phyloP scores from a whole-genome alignment of 2,329 filamentous ascomycete species.

The Coniella vitis region DNA sequence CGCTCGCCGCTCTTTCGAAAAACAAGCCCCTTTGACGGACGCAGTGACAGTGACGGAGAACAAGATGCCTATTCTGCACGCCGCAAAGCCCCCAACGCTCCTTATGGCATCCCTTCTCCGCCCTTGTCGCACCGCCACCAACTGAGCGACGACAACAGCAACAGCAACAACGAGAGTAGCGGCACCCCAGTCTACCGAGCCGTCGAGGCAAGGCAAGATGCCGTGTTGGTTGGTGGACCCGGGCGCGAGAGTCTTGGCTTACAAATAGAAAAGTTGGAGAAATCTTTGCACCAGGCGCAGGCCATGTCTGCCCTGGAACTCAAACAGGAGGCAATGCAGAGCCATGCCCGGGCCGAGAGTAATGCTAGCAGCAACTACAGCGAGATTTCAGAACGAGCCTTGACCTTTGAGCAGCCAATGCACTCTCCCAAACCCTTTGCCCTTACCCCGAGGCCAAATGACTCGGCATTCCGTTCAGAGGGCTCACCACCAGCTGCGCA shows the following conservation, averaged over 20 bases:
- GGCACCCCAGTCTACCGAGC: conserved; percentile 39
- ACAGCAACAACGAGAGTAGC: conserved; percentile 16
- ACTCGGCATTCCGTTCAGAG: neutral
- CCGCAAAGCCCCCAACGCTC: conserved; percentile 4
- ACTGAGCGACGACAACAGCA: conserved; percentile 20
- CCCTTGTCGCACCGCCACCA: conserved; percentile 31
- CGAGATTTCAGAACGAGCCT: conserved; percentile 11
- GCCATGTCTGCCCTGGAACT: conserved; percentile 16
- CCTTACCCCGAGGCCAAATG: conserved; percentile 9
- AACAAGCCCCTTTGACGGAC: conserved; percentile 4
- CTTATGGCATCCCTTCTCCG: conserved; percentile 25
- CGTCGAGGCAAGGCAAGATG: conserved; percentile 45
- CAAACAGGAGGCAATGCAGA: neutral
- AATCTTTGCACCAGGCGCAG: conserved; percentile 25
- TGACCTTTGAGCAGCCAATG: conserved; percentile 12
- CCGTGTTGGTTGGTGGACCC: conserved; percentile 38
- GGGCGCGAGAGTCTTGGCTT: conserved; percentile 42
- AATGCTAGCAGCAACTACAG: conserved; percentile 16
- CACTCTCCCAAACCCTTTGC: conserved; percentile 15
- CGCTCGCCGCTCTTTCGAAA: conserved; percentile 14
- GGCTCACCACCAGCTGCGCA: neutral
- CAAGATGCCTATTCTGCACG: neutral
- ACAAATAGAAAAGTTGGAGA: conserved; percentile 36
- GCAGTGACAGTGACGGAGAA: neutral
- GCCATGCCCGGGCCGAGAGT: conserved; percentile 12